Base-by-base conservation (phyloP, 192 early-diverging fungal genomes). In the Pilaira anomala region DNA sequence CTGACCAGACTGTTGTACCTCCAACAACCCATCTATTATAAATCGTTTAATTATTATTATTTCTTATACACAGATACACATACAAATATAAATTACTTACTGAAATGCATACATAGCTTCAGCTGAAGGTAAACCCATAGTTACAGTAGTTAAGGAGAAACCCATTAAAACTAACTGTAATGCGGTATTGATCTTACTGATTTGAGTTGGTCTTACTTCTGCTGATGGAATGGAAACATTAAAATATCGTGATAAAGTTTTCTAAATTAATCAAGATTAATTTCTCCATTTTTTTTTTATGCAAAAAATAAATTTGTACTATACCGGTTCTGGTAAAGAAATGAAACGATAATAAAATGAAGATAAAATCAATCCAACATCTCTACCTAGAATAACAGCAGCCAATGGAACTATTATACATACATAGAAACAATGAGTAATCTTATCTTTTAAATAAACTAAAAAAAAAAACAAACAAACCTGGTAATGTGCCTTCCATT, bases 131-230 rank as follows among this genome's bases (percentile, higher is more conserved):
- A 89, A 75, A 3, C 85, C 89, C 72, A 88, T 83, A 5, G 88
- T 84, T 0, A 94, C 87, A 6, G 87, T 80, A 6, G 89, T 77
- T 21, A 98, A 71, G 3, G 91, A 88, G 3, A 79, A 65, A 1
- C 83, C 85, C 85, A 98, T 92, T 13, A 96, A 80, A 7, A 66
- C 58, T 30, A 98, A 78, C 73, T 98, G 96, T 24, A 97, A 71
- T 7, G 83, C 87, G 2, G 96, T 98, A 59, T 98, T 98, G 60
- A 91, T 70, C 76, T 98, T 98, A 76, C 91, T 93, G 41, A 98
- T 91, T 21, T 76, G 63, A 2, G 93, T 95, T 14, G 96, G 94
- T 12, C 78, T 76, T 8, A 98, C 93, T 77, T 98, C 94, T 1
- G 92, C 93, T 3, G 91, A 93, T 5, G 92, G 88, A 25, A 96